Base-by-base conservation (phyloP, 2,329 filamentous ascomycete species). In the Acephala macrosclerotiorum region DNA sequence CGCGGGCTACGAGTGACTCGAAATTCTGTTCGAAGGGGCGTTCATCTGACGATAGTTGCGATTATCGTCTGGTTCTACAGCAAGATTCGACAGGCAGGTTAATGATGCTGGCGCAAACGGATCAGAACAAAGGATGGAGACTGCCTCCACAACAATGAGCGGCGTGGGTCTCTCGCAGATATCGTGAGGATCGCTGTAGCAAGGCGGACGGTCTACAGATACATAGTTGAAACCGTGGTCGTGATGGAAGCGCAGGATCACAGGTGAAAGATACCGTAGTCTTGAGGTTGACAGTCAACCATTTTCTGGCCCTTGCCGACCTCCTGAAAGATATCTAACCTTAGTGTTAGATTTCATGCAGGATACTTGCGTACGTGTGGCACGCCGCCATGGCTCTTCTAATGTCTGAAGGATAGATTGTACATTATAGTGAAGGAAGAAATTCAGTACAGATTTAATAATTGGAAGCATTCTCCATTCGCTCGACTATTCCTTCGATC, bases 21-120 rank as follows among this genome's bases (percentile, higher is more conserved):
- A 70, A 68, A 64, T 64, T 6, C 40, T 53, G 65, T 45, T 63
- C 61, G 35, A 58, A 38, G n/a, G 60, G 61, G 29, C 45, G 45
- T 62, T 73, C 74, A 75, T 75, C 69, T 73, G 72, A 68, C 49
- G 51, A 36, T 51, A 58, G 53, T 66, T 63, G 55, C 60, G 36
- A 40, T 29, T 49, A 36, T 40, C 5, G 57, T 38, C 51, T 56
- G 45, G 22, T 49, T 40, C 40, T 33, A 40, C 63, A 57, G 40
- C 58, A 47, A 60, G 36, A 58, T 55, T 68, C 61, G 68, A 61
- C 58, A 33, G 65, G 47, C 56, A 51, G 60, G 36, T 61, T 36
- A 57, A 57, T 60, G 68, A 64, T 63, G 65, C 65, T 66, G 70
- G 70, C 70, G 72, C 73, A 74, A 74, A 70, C 65, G 65, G 63